These are phyloP conservation scores for Rheum nobile DNA, from an alignment of 148 eudicot species.

Conservation along the genomic window DNA sequence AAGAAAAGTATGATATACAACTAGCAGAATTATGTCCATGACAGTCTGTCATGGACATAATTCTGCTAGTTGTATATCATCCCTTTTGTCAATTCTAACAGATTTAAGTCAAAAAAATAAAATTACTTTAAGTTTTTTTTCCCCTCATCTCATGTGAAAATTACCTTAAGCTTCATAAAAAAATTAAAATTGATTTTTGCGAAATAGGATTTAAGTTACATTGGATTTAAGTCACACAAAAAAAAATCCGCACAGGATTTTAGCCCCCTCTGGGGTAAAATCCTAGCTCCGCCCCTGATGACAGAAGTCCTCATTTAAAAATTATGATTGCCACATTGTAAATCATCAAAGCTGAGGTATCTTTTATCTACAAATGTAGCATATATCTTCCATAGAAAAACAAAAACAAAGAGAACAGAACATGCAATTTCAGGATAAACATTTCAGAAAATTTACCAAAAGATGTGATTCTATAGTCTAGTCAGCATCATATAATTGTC, in stretches of 20 bases:
- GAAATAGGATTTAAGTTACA: no score
- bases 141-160: no score
- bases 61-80: neutral
- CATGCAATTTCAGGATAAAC: neutral
- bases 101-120: no score
- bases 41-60: no score
- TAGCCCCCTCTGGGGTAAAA: no score
- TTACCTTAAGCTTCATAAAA: no score
- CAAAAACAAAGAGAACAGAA: neutral
- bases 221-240: no score
- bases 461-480: neutral
- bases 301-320: neutral
- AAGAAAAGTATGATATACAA: neutral
- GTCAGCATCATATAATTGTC: neutral
- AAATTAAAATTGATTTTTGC: no score
- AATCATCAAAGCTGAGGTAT: neutral
- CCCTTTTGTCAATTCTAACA: no score
- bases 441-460: neutral
- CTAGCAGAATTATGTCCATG: neutral
- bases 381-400: neutral
- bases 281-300: no score
- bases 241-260: no score
- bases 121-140: no score
- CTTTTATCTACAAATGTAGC: neutral
- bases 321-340: neutral